Percentiles rank a stretch among this genome's conserved stretches.
phyloP scores from a whole-genome alignment of 2,329 filamentous ascomycete genomes.

The Aspergillus glaucus region DNA sequence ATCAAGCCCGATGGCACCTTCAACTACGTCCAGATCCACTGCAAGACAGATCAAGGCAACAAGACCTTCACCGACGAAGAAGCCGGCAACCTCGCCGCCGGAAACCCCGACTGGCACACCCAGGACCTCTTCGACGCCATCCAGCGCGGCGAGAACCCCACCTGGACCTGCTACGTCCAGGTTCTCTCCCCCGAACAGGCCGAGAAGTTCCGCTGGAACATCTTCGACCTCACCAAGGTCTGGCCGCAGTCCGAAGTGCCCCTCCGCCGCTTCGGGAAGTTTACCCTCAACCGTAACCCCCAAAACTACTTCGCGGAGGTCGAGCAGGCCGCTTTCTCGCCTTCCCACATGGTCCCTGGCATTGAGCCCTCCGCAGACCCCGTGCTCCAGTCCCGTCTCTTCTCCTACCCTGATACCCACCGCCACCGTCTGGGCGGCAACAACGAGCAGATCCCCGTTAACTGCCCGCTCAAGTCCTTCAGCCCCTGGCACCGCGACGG shows the following conservation, averaged over 20 bases:
- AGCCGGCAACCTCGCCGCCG: slow-evolving; percentile 47
- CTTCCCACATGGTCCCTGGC: slow-evolving; percentile 60
- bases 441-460: slow-evolving; percentile 60
- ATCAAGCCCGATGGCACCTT: slow-evolving; percentile 60
- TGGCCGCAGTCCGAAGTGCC: slow-evolving; percentile 61
- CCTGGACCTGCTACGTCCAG: slow-evolving; percentile 61
- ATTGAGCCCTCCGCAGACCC: slow-evolving; percentile 65
- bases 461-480: slow-evolving; percentile 48
- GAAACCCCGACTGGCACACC: slow-evolving; percentile 58
- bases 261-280: slow-evolving; percentile 53
- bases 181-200: slow-evolving; percentile 57
- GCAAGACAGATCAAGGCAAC: slow-evolving; percentile 57
- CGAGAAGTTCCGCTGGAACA: slow-evolving; percentile 55
- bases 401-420: slow-evolving; percentile 65
- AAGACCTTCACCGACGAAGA: slow-evolving; percentile 56
- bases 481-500: slow-evolving; percentile 69
- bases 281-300: slow-evolving; percentile 60
- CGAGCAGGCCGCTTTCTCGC: slow-evolving; percentile 64
- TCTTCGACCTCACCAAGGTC: slow-evolving; percentile 65
- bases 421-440: slow-evolving; percentile 59
- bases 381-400: slow-evolving; percentile 62
- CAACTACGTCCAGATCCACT: slow-evolving; percentile 60
- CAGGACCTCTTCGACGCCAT: slow-evolving; percentile 62
- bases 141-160: slow-evolving; percentile 53
- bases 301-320: slow-evolving; percentile 66